Evolutionary conservation across 139 green algal species (phyloP).

Genomic region (Raphidocelis subcapitata): DNA sequence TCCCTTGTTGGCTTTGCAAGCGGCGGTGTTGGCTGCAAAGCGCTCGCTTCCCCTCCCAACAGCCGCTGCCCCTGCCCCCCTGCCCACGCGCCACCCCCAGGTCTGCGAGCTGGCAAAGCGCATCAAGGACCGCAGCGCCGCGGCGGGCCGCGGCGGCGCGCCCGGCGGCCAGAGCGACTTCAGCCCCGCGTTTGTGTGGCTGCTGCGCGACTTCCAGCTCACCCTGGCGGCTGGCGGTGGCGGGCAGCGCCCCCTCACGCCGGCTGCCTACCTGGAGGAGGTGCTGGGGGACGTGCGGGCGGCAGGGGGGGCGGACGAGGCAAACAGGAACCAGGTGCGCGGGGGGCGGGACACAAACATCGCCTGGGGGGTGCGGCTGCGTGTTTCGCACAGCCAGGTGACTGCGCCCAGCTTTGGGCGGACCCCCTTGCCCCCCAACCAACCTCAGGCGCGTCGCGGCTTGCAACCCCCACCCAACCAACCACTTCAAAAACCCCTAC

Average conservation of each 20-base stretch:
- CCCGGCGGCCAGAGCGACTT: conserved; percentile 71
- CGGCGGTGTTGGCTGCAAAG: too few relatives aligned
- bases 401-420: too few relatives aligned
- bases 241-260: conserved; percentile 35
- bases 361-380: background rate
- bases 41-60: too few relatives aligned
- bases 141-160: background rate
- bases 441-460: too few relatives aligned
- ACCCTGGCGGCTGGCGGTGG: conserved; percentile 76
- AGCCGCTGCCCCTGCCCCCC: too few relatives aligned
- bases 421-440: too few relatives aligned
- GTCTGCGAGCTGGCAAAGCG: conserved; percentile 90
- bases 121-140: conserved; percentile 42
- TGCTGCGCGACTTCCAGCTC: conserved; percentile 94
- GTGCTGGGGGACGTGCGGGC: conserved; percentile 53
- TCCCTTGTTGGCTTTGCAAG: too few relatives aligned
- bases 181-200: conserved; percentile 89
- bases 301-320: background rate
- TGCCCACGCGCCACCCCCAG: too few relatives aligned
- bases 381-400: too few relatives aligned
- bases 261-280: conserved; percentile 88
- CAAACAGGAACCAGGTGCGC: conserved; percentile 36
- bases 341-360: background rate
- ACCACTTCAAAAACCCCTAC: background rate
- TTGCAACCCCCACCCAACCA: too few relatives aligned